These are phyloP conservation scores for Stachybotrys chlorohalonatus DNA, from an alignment of 2,329 filamentous ascomycete species.

Conservation along the genomic window DNA sequence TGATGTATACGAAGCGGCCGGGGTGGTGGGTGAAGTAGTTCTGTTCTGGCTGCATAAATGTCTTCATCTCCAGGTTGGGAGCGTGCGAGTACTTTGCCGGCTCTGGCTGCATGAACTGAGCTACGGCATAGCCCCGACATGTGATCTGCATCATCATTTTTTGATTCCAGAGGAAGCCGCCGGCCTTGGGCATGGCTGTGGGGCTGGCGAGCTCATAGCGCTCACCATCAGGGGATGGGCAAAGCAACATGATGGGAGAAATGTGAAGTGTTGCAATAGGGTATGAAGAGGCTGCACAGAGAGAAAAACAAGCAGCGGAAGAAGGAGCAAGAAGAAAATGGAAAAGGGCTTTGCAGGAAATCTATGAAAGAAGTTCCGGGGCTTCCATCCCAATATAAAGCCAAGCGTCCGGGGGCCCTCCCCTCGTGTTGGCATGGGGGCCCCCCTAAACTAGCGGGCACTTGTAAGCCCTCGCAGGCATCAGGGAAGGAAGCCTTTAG, in stretches of 20 bases:
- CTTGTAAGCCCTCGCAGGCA: neutral
- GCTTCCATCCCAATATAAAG: neutral
- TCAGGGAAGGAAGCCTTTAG: too few relatives aligned
- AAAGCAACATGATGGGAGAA: slow-evolving; percentile 3
- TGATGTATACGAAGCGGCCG: slow-evolving; percentile 50
- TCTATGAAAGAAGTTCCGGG: neutral
- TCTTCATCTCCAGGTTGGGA: slow-evolving; percentile 47
- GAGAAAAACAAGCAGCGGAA: neutral
- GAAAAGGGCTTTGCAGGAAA: neutral
- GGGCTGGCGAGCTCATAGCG: slow-evolving; percentile 47
- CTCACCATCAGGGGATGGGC: slow-evolving; percentile 36
- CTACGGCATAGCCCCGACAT: slow-evolving; percentile 48
- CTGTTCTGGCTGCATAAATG: slow-evolving; percentile 53
- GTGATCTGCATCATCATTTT: slow-evolving; percentile 53
- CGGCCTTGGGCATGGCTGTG: slow-evolving; percentile 46
- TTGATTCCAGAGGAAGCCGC: slow-evolving; percentile 50
- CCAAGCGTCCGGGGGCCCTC: neutral
- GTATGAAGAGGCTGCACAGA: neutral
- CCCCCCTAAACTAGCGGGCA: neutral
- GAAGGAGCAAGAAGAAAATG: neutral
- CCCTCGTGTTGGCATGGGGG: neutral
- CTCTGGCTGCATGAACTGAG: slow-evolving; percentile 53
- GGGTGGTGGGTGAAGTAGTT: slow-evolving; percentile 51
- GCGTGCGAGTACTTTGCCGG: slow-evolving; percentile 51
- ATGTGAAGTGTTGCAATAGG: neutral